Conservation (phyloP, 441 rosid genomes). For the Gossypium davidsonii region DNA sequence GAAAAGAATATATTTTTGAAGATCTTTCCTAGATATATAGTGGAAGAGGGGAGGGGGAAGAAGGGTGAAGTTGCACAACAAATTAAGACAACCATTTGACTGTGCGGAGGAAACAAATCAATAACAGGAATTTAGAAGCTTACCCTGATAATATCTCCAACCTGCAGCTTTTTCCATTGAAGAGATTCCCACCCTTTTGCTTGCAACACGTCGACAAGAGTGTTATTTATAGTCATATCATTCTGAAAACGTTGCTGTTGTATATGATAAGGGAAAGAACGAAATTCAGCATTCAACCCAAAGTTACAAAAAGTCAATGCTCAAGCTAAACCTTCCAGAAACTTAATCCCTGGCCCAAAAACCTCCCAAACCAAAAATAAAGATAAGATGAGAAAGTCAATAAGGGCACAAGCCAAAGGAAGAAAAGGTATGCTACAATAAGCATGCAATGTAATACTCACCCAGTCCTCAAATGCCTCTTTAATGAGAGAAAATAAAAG, state of each 20-base stretch:
- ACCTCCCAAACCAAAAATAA: not conserved
- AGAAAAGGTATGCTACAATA: slow-evolving; percentile 6
- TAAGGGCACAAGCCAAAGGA: not conserved
- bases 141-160: slow-evolving; percentile 94
- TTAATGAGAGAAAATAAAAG: slow-evolving; percentile 94
- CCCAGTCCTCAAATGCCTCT: slow-evolving; percentile 99
- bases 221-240: slow-evolving; percentile 86
- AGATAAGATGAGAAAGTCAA: slow-evolving; percentile 1
- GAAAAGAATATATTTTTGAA: not conserved
- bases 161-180: slow-evolving; percentile 93
- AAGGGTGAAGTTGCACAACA: not conserved
- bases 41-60: not conserved
- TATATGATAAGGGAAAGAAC: slow-evolving; percentile 2
- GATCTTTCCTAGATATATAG: not conserved
- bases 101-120: not conserved
- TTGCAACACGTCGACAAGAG: slow-evolving; percentile 72
- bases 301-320: not conserved
- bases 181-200: slow-evolving; percentile 69
- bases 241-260: slow-evolving; percentile 95
- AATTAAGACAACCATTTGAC: not conserved
- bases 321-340: slow-evolving; percentile 1
- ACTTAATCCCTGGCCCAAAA: not conserved
- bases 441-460: slow-evolving; percentile 35
- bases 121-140: slow-evolving; percentile 15
- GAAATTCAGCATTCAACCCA: slow-evolving; percentile 14